Base-by-base conservation (phyloP, 2,329 filamentous ascomycete species). In the Ceratocystis smalleyi region DNA sequence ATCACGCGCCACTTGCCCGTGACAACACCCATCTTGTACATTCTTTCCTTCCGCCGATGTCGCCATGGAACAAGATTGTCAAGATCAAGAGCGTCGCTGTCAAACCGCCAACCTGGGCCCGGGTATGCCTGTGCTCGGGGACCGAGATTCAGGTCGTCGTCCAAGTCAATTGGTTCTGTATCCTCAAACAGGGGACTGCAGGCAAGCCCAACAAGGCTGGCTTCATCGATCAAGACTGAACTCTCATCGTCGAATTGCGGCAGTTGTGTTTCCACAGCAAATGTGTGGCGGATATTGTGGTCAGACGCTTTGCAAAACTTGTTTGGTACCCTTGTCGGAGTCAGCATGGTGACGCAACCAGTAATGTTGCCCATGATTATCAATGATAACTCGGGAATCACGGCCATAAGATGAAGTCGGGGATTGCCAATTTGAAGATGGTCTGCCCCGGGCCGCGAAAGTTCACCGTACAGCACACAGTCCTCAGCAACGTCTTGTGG, bases 321-420 rank as follows among this genome's bases (percentile, higher is more conserved):
- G 27, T 32, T 55, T 10, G 51, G 27, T 3, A 66, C 47, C 5
- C 57, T 43, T 5, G 67, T 76, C n/a, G 77, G 74, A 0, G 86
- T 88, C 30, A 89, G 72, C 1, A 92, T 74, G 1, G 81, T 78
- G 0, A 83, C 86, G 7, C 83, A 79, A 0, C 88, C 88, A 59
- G 79, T 80, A n/a, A 84, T 79, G 10, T 84, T 85, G 0, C 80
- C 88, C 1, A 86, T 75, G 2, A 89, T 76, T 7, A 91, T 80
- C 15, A 91, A 75, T n/a, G 79, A 85, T 1, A 94, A 76, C 69
- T 88, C 84, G 0, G 86, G 85, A 1, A 91, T 85, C 24, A 89
- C 67, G 2, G 49, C 45, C 12, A 24, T 27, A 24, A 66, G 51
- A 27, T 55, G 15, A 24, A 55, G n/a, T 8, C 51, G 51, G 51